phyloP scores from a whole-genome alignment of 768 basidiomycete genomes.

The Amanita rubescens region DNA sequence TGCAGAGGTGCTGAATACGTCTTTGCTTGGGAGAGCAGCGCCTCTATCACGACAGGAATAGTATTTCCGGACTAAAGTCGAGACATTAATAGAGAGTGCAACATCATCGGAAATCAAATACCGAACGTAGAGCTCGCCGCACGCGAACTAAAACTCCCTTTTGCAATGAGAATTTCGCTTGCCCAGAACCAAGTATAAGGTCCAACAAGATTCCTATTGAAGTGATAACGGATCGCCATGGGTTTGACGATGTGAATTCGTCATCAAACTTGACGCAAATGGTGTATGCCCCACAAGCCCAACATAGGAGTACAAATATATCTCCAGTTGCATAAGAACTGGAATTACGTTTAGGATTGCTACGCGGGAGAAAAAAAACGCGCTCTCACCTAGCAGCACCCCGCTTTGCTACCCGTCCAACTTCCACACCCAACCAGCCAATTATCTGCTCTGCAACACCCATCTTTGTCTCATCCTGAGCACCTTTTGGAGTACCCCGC shows the following conservation, averaged over 20 bases:
- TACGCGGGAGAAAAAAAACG: not conserved
- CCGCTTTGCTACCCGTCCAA: constrained; percentile 46
- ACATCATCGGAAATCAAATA: constrained; percentile 23
- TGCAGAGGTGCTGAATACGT: constrained; percentile 32
- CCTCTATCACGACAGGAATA: constrained; percentile 43
- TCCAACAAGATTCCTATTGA: constrained; percentile 57
- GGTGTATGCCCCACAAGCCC: constrained; percentile 60
- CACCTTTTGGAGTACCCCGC: constrained; percentile 32
- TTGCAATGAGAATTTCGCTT: constrained; percentile 51
- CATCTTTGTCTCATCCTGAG: constrained; percentile 35
- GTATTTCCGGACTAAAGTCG: constrained; percentile 30
- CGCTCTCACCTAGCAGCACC: constrained; percentile 46
- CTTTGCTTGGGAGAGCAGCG: constrained; percentile 46
- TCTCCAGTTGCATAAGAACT: constrained; percentile 54
- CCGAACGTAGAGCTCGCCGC: constrained; percentile 63
- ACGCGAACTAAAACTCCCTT: constrained; percentile 53
- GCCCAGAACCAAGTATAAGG: constrained; percentile 43
- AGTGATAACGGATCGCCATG: constrained; percentile 47
- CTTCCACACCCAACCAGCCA: constrained; percentile 70
- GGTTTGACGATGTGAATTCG: constrained; percentile 36
- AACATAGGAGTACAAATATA: constrained; percentile 62
- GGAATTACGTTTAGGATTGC: constrained; percentile 3
- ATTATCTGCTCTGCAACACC: constrained; percentile 66
- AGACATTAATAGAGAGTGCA: not conserved
- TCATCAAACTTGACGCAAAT: constrained; percentile 38